Percentiles rank a stretch among this genome's conserved stretches.
These are phyloP conservation scores for Lophiostoma macrostomum DNA, from an alignment of 495 filamentous ascomycete genomes.

Conservation along the genomic window DNA sequence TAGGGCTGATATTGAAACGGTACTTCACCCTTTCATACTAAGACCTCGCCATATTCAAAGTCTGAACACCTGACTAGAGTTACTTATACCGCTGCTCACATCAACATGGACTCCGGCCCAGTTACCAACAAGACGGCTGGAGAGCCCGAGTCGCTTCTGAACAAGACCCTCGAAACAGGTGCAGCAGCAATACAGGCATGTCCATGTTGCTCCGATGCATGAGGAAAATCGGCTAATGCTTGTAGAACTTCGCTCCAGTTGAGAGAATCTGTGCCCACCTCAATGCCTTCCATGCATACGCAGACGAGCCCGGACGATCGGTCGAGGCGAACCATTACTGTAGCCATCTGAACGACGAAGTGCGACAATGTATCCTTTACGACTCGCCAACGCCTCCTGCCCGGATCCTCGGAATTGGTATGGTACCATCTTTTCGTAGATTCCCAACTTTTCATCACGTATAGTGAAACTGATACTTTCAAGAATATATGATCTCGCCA, in stretches of 20 bases:
- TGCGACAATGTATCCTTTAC: conserved; percentile 82
- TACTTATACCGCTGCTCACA: background rate
- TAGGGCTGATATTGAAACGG: background rate
- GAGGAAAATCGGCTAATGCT: background rate
- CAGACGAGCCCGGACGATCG: conserved; percentile 60
- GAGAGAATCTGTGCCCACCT: conserved; percentile 79
- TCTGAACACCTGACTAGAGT: background rate
- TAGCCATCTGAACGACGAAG: conserved; percentile 63
- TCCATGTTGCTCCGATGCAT: background rate
- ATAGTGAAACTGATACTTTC: background rate
- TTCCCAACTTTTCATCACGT: background rate
- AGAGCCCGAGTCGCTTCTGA: conserved; percentile 52
- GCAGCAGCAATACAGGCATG: conserved; percentile 56
- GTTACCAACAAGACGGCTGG: conserved; percentile 47
- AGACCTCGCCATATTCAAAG: background rate
- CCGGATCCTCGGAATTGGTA: conserved; percentile 66
- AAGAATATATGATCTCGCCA: conserved; percentile 85
- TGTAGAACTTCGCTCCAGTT: conserved; percentile 69
- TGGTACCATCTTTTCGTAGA: background rate
- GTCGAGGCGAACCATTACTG: conserved; percentile 89
- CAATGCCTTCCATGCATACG: conserved; percentile 83
- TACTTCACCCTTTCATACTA: background rate
- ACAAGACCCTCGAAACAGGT: conserved; percentile 62
- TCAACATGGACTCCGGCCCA: conserved; percentile 30
- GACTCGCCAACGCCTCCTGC: conserved; percentile 64